phyloP scores from a whole-genome alignment of 495 filamentous ascomycete species.

The Antarctomyces pellizariae region DNA sequence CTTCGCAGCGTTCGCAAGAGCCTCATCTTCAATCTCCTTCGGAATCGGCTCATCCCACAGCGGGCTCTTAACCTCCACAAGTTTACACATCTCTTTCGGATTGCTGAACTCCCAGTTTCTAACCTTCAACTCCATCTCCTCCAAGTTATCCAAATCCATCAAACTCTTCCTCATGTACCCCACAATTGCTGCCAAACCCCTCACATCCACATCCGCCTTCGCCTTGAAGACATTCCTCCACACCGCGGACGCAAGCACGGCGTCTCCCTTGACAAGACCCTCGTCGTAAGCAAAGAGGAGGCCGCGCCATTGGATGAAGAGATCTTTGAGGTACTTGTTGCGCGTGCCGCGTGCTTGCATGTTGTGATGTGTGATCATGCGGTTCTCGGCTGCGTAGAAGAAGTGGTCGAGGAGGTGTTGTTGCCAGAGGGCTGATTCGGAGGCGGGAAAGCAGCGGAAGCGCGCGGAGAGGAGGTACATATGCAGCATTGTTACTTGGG shows the following conservation, averaged over 20 bases:
- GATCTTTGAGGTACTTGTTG: conserved; percentile 74
- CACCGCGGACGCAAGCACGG: conserved; percentile 63
- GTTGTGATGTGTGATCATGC: conserved; percentile 50
- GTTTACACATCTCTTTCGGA: conserved; percentile 13
- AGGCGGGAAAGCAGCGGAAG: conserved; percentile 44
- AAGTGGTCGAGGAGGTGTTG: conserved; percentile 76
- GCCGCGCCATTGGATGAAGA: conserved; percentile 82
- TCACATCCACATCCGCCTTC: conserved; percentile 42
- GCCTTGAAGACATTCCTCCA: conserved; percentile 89
- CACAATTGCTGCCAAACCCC: conserved; percentile 46
- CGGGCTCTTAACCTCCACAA: conserved; percentile 19
- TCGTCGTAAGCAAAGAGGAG: conserved; percentile 69
- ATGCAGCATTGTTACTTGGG: conserved; percentile 85
- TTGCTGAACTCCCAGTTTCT: conserved; percentile 16
- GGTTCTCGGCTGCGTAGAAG: conserved; percentile 74
- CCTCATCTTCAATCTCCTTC: background rate
- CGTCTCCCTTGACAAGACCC: conserved; percentile 59
- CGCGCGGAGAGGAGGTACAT: conserved; percentile 87
- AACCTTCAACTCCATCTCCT: conserved; percentile 27
- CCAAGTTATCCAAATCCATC: conserved; percentile 33
- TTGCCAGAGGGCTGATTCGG: conserved; percentile 37
- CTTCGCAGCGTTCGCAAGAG: no score
- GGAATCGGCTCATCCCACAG: conserved; percentile 16
- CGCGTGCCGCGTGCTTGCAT: conserved; percentile 38
- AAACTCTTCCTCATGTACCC: conserved; percentile 53